Base-by-base conservation (phyloP, 2,329 filamentous ascomycete species). In the Nothophaeocryptopus gaeumannii region DNA sequence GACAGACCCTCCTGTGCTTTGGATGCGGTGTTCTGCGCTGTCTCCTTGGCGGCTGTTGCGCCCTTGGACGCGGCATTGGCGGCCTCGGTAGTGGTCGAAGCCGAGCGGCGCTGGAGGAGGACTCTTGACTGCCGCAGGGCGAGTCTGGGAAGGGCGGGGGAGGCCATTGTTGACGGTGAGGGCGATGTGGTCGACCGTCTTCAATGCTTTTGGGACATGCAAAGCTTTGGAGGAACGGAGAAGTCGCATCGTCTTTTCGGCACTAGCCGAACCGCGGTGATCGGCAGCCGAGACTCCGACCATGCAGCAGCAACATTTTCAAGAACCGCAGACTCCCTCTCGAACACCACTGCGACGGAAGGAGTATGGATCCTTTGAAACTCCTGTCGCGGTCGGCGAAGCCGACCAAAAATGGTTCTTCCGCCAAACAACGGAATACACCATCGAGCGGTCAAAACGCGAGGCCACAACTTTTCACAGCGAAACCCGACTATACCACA, bases 1-100 rank as follows among this genome's bases (percentile, higher is more conserved):
- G 87, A 89, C 47, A 96, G 82, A 58, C 90, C 89, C 74, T 95
- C 80, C 59, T 84, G 80, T 51, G 89, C 90, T 79, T 89, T 89
- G 64, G 55, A 58, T 51, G 62, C 58, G 29, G 65, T 68, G 47
- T 66, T 59, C 46, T 67, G 61, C 45, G 70, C 68, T 56, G 69
- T 72, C 56, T 75, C 72, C 67, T 76, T 76, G 36, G 68, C 68
- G 53, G 70, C 70, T 29, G 61, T 56, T 49, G 67, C 65, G 39
- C 59, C 58, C 32, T 59, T 53, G 44, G 66, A 66, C 40, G 71
- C 74, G 20, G 71, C 69, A 42, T 67, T 66, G 56, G 74, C 68
- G 58, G 70, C 72, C 63, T 75, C 72, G 59, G 74, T 68, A 32
- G 74, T 75, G 41, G 71, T 72, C 45, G 76, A 78, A 62, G 74